These are phyloP conservation scores for Oxalis stricta DNA, from an alignment of 441 rosid genomes.

Conservation along the genomic window DNA sequence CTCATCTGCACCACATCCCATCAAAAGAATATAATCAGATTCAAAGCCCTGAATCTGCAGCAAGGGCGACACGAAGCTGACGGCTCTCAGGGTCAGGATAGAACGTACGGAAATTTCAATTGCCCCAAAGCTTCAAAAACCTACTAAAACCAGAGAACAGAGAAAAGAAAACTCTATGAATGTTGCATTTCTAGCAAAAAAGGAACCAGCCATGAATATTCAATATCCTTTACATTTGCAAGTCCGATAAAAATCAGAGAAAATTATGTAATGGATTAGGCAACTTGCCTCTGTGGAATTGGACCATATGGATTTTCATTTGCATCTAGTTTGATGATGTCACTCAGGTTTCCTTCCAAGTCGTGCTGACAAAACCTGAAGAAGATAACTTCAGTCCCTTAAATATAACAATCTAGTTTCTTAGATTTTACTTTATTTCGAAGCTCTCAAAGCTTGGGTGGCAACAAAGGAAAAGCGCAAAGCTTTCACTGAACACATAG, in stretches of 20 bases:
- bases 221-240: background rate
- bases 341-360: constrained; percentile 90
- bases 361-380: constrained; percentile 63
- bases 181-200: no score
- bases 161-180: no score
- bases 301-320: constrained; percentile 98
- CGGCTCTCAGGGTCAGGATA: constrained; percentile 78
- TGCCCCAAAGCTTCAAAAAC: constrained; percentile 69
- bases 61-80: constrained; percentile 65
- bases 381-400: background rate
- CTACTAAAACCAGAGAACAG: constrained; percentile 27
- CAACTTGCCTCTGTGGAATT: constrained; percentile 82
- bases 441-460: no score
- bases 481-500: no score
- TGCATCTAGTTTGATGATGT: constrained; percentile 87
- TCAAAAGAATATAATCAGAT: constrained; percentile 69
- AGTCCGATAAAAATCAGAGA: no score
- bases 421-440: no score
- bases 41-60: constrained; percentile 75
- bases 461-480: no score
- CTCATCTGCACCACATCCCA: constrained; percentile 96
- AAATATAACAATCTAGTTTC: no score
- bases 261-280: background rate
- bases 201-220: no score
- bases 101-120: constrained; percentile 56